phyloP scores from a whole-genome alignment of 345 rosid genomes.

The Gynandropsis gynandra region DNA sequence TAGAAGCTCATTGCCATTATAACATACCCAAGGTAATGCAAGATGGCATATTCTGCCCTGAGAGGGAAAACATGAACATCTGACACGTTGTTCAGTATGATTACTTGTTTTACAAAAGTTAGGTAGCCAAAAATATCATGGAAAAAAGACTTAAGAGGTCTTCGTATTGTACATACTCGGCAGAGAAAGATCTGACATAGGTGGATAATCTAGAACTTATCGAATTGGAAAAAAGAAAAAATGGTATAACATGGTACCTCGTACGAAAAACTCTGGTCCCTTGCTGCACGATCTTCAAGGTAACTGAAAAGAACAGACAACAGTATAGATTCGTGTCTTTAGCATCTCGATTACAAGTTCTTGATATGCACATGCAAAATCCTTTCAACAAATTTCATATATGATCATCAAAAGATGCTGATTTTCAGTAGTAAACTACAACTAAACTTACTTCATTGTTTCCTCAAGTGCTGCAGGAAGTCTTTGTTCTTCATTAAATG shows the following conservation, averaged over 20 bases:
- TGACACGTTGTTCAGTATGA: too few relatives aligned
- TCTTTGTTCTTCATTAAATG: conserved; percentile 82
- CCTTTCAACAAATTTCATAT: conserved; percentile 7
- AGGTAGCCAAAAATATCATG: not conserved
- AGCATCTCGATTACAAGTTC: not conserved
- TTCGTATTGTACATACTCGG: too few relatives aligned
- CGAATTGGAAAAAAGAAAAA: too few relatives aligned
- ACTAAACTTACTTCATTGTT: conserved; percentile 62
- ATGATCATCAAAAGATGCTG: not conserved
- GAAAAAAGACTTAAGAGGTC: not conserved
- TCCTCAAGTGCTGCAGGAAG: conserved; percentile 89
- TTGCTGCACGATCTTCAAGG: conserved; percentile 65
- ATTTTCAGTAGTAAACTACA: not conserved
- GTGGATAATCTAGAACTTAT: too few relatives aligned
- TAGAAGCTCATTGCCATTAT: not conserved
- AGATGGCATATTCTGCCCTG: too few relatives aligned
- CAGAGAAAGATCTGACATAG: too few relatives aligned
- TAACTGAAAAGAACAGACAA: conserved; percentile 72
- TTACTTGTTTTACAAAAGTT: too few relatives aligned
- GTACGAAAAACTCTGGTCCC: conserved; percentile 76
- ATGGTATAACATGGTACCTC: conserved; percentile 49
- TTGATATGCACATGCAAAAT: conserved; percentile 3
- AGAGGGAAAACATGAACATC: too few relatives aligned
- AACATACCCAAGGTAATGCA: too few relatives aligned
- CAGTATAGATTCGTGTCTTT: too few relatives aligned